A percentile compares a stretch with the other conserved stretches of the same genome.
Conservation (phyloP, 1,284 basidiomycete species). For the Pseudozyma tsukubaensis region DNA sequence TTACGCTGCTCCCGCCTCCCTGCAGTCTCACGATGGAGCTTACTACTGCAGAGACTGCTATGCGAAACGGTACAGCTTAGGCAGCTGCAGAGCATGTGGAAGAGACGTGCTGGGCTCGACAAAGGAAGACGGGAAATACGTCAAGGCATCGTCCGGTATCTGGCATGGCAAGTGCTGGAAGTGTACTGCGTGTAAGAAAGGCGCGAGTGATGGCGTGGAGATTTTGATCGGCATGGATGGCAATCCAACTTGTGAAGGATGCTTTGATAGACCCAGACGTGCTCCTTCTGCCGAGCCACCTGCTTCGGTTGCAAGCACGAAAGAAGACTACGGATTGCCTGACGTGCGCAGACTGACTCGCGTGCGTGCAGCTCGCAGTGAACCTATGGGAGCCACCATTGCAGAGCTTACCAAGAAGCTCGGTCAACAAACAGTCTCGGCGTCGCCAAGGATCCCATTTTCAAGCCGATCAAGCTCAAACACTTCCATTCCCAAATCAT, state of each 20-base stretch:
- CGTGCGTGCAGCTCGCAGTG: conserved; percentile 12
- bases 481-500: conserved; percentile 4
- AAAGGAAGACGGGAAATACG: conserved; percentile 59
- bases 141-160: conserved; percentile 42
- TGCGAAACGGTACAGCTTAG: conserved; percentile 45
- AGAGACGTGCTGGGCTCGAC: conserved; percentile 53
- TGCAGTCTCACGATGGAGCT: conserved; percentile 1
- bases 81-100: conserved; percentile 37
- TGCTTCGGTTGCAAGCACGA: neutral
- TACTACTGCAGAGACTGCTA: conserved; percentile 59
- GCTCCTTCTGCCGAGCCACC: neutral
- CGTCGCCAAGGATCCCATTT: conserved; percentile 14
- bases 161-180: conserved; percentile 61
- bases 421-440: conserved; percentile 18
- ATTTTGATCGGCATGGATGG: conserved; percentile 58
- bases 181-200: conserved; percentile 39
- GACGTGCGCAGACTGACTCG: conserved; percentile 27
- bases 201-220: conserved; percentile 18
- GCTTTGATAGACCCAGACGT: conserved; percentile 44
- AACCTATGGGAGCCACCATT: conserved; percentile 56
- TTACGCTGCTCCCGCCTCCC: conserved; percentile 48
- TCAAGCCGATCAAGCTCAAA: conserved; percentile 13
- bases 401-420: conserved; percentile 56
- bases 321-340: neutral
- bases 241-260: conserved; percentile 49